Conservation (phyloP, 495 filamentous ascomycete genomes). For the Xylaria longipes region DNA sequence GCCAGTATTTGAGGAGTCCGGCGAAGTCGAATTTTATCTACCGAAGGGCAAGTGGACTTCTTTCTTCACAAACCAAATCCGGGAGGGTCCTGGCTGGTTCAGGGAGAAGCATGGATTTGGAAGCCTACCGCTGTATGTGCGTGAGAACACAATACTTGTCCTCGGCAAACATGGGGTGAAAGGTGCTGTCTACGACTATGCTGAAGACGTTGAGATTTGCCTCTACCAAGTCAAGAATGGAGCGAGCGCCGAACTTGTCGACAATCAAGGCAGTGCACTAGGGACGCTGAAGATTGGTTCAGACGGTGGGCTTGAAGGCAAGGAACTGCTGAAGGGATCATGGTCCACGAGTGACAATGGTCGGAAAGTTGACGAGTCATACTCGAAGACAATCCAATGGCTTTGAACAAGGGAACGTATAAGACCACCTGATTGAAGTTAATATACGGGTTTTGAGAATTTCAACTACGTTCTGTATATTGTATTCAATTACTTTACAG, state of each 20-base stretch:
- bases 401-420: neutral
- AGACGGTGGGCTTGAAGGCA: slow-evolving; percentile 23
- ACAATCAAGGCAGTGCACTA: slow-evolving; percentile 40
- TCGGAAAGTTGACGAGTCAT: slow-evolving; percentile 30
- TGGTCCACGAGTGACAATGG: slow-evolving; percentile 29
- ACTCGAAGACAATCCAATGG: slow-evolving; percentile 26
- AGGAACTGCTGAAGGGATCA: slow-evolving; percentile 30
- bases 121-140: slow-evolving; percentile 56
- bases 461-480: too few species aligned
- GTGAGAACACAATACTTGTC: slow-evolving; percentile 55
- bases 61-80: slow-evolving; percentile 54
- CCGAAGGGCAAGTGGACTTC: slow-evolving; percentile 64
- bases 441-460: neutral
- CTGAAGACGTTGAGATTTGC: slow-evolving; percentile 49
- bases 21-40: slow-evolving; percentile 67
- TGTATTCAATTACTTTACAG: neutral
- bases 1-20: slow-evolving; percentile 65
- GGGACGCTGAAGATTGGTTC: slow-evolving; percentile 39
- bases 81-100: slow-evolving; percentile 54
- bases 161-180: slow-evolving; percentile 52
- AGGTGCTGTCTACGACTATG: slow-evolving; percentile 59
- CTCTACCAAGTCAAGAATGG: slow-evolving; percentile 46
- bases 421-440: neutral
- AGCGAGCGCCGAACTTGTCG: slow-evolving; percentile 44
- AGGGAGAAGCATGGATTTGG: slow-evolving; percentile 55